A percentile compares a stretch with the other conserved stretches of the same genome.
Evolutionary conservation across 1,284 basidiomycete genomes (phyloP).

Genomic region (Boletellus dicymbophilus): DNA sequence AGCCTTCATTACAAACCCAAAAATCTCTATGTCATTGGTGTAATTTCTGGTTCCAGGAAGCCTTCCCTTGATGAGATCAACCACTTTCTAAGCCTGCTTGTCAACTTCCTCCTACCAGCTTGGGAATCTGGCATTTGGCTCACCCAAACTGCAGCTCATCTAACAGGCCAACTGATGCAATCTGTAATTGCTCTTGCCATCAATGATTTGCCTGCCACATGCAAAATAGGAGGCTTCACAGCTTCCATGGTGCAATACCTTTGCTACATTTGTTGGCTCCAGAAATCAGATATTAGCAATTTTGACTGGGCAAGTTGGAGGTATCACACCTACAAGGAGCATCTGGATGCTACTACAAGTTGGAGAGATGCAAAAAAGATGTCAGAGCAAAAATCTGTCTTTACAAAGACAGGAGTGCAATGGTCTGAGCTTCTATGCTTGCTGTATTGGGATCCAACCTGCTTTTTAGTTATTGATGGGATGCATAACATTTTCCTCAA

Average conservation of each 20-base stretch:
- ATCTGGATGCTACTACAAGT: neutral
- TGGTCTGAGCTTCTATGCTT: conserved; percentile 40
- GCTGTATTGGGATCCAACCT: conserved; percentile 39
- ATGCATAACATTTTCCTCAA: conserved; percentile 39
- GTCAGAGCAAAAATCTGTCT: neutral
- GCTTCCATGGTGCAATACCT: neutral
- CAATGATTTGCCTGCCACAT: neutral
- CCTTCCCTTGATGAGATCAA: conserved; percentile 17
- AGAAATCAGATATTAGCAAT: neutral
- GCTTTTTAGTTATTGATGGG: conserved; percentile 32
- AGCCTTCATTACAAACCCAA: neutral
- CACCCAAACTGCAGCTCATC: neutral
- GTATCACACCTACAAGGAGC: neutral
- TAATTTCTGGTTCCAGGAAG: neutral
- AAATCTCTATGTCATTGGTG: neutral
- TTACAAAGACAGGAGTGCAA: conserved; percentile 15
- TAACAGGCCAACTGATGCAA: neutral
- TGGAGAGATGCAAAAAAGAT: neutral
- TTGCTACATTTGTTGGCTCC: conserved; percentile 2
- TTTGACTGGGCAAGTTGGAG: neutral
- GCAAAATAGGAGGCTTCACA: conserved; percentile 1
- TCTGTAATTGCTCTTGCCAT: conserved; percentile 1
- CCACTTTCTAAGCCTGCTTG: conserved; percentile 21
- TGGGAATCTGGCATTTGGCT: conserved; percentile 1
- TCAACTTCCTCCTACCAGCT: conserved; percentile 29